Evolutionary conservation across 2,329 filamentous ascomycete genomes (phyloP).

Genomic region (Emmonsiellopsis sp.): DNA sequence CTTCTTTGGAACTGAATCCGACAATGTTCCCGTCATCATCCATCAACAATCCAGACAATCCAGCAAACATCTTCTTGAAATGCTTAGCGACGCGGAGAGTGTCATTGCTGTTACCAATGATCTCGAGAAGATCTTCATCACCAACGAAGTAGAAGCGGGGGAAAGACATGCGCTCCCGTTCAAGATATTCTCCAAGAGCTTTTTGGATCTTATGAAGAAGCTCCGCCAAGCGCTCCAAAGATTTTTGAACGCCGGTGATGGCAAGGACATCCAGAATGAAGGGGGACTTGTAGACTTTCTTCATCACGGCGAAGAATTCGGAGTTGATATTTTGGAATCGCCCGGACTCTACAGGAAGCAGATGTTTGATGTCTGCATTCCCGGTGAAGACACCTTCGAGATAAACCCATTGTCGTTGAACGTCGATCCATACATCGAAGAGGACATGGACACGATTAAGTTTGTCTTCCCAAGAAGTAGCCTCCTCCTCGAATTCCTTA

Average conservation of each 20-base stretch:
- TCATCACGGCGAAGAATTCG: slow-evolving; percentile 98
- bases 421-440: slow-evolving; percentile 99
- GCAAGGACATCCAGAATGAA: slow-evolving; percentile 93
- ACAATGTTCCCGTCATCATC: slow-evolving; percentile 84
- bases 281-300: slow-evolving; percentile 95
- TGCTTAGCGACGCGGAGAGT: slow-evolving; percentile 94
- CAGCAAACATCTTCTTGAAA: slow-evolving; percentile 99
- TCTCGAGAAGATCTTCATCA: slow-evolving; percentile 95
- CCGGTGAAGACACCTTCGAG: slow-evolving; percentile 97
- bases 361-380: slow-evolving; percentile 96
- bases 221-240: slow-evolving; percentile 89
- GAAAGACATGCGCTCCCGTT: slow-evolving; percentile 95
- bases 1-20: slow-evolving; percentile 92
- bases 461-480: slow-evolving; percentile 94
- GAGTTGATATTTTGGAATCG: slow-evolving; percentile 99
- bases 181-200: slow-evolving; percentile 93
- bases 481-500: slow-evolving; percentile 98
- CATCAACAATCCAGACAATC: slow-evolving; percentile 80
- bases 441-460: slow-evolving; percentile 93
- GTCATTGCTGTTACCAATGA: slow-evolving; percentile 99
- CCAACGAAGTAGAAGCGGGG: slow-evolving; percentile 99
- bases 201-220: slow-evolving; percentile 98
- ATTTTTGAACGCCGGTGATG: slow-evolving; percentile 93
- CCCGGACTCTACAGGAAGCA: slow-evolving; percentile 91
- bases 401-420: slow-evolving; percentile 99